Base-by-base conservation (phyloP, 129 eudicot species). In the Silybum marianum region DNA sequence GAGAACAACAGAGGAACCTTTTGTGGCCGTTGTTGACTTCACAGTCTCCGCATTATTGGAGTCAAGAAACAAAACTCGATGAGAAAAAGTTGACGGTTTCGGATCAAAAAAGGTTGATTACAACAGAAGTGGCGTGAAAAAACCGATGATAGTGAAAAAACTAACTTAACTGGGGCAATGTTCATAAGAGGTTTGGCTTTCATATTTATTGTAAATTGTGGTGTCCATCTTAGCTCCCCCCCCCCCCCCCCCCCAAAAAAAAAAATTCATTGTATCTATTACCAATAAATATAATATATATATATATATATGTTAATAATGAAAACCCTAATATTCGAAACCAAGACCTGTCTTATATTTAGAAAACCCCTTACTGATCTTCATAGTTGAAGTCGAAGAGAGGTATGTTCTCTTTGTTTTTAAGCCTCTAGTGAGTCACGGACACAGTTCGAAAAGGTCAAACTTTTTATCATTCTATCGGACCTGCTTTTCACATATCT, bases 21-120 rank as follows among this genome's bases (percentile, higher is more conserved):
- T 16, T 90, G 82, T 92, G 94, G 97, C 96, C 98, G 7, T 78
- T 92, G 51, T 63, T 95, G 58, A 82, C 97, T 38, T 81, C 96
- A 34, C 87, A 88, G 21, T 88, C 96, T 10, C 97, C 95, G 11
- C 97, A 89, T 75, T 82, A 88, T n/a, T 90, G 96, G 97, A 83
- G 88, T 68, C 93, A 84, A 54, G 86, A 89, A 58, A 83, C 80
- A 23, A 84, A 81, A 66, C 66, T 79, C 18, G 82, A 83, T 28
- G 90, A 80, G 51, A 82, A 74, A 24, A 80, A 72, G 40, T 19
- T 86, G n/a, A 19, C 74, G n/a, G 77, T 74, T 19, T 60, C 85
- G 7, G 90, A 89, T 74, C 78, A 88, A 46, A 85, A 80, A 75
- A 85, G 82, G 74, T 8, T 87, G 46, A 19, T 79, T 44, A 80